Conservation (phyloP, 208 protist species). For the Porcisia hertigi region DNA sequence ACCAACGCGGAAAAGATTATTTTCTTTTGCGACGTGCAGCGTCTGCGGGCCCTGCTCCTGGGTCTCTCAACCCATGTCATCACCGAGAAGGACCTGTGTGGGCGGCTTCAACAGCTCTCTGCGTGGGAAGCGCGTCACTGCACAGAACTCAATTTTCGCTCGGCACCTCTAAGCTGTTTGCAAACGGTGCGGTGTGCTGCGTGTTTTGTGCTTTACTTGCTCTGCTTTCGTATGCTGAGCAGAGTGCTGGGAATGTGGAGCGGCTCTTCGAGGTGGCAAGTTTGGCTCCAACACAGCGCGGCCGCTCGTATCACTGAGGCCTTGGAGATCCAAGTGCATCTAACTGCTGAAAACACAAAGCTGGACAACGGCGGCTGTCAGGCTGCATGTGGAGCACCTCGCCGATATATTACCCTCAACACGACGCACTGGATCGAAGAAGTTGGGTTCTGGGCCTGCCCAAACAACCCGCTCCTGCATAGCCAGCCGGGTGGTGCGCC, state of each 20-base stretch:
- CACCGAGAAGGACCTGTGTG: constrained; percentile 38
- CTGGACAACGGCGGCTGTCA: neutral
- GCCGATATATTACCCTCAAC: constrained; percentile 47
- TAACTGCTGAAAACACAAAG: constrained; percentile 32
- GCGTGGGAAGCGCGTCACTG: constrained; percentile 51
- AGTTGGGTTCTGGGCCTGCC: constrained; percentile 81
- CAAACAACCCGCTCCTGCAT: constrained; percentile 57
- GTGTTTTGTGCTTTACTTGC: constrained; percentile 50
- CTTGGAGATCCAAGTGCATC: constrained; percentile 46
- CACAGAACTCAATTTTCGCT: constrained; percentile 62
- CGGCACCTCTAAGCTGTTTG: constrained; percentile 32
- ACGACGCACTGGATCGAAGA: constrained; percentile 77
- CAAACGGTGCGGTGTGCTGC: constrained; percentile 40
- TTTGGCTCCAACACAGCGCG: constrained; percentile 37
- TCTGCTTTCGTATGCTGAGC: constrained; percentile 41
- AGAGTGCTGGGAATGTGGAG: constrained; percentile 23
- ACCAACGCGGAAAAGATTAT: constrained; percentile 53
- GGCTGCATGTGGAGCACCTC: too few relatives aligned
- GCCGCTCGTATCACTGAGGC: constrained; percentile 31
- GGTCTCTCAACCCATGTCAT: constrained; percentile 31
- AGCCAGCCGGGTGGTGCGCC: neutral
- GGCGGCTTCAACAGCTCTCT: constrained; percentile 36
- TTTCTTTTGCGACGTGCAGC: constrained; percentile 70
- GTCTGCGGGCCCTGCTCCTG: constrained; percentile 36
- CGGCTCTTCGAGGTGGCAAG: constrained; percentile 12